These are phyloP conservation scores for Sugiyamaella xylanicola DNA, from an alignment of 1,139 yeast genomes.

Conservation along the genomic window DNA sequence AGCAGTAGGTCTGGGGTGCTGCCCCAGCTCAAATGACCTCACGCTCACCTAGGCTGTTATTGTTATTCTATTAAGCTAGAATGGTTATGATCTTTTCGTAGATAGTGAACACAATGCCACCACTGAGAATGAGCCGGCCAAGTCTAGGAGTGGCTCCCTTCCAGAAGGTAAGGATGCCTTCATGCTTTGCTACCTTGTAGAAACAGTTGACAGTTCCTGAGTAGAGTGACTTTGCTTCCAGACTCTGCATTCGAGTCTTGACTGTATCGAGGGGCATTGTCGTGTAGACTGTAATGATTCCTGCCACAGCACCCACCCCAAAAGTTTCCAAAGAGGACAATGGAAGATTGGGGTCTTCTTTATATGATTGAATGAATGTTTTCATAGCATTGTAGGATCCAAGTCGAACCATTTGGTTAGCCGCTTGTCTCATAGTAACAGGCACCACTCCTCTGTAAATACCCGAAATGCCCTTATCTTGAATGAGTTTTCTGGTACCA, in stretches of 20 bases:
- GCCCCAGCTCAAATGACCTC: constrained; percentile 1
- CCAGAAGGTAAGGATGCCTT: constrained; percentile 94
- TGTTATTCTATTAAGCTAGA: constrained; percentile 37
- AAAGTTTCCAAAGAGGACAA: constrained; percentile 79
- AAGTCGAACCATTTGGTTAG: constrained; percentile 90
- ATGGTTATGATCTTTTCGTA: constrained; percentile 83
- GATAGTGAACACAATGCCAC: constrained; percentile 94
- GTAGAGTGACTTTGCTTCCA: constrained; percentile 74
- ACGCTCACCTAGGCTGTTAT: neutral
- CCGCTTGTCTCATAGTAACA: constrained; percentile 92
- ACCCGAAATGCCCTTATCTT: constrained; percentile 80
- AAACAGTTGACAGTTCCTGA: constrained; percentile 81
- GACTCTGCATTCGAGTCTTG: constrained; percentile 95
- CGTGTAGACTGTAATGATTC: constrained; percentile 87
- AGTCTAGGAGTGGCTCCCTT: constrained; percentile 97
- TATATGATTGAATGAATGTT: constrained; percentile 63
- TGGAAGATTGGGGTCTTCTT: constrained; percentile 62
- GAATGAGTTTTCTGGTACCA: constrained; percentile 64
- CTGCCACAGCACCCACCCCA: constrained; percentile 89
- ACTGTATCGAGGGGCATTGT: constrained; percentile 99
- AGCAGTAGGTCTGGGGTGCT: neutral
- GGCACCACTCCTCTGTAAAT: constrained; percentile 89
- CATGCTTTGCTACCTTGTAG: constrained; percentile 73
- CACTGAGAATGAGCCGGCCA: constrained; percentile 88
- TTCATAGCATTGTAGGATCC: constrained; percentile 93